Evolutionary conservation across 2,329 filamentous ascomycete genomes (phyloP).

Genomic region (Monilinia aucupariae): DNA sequence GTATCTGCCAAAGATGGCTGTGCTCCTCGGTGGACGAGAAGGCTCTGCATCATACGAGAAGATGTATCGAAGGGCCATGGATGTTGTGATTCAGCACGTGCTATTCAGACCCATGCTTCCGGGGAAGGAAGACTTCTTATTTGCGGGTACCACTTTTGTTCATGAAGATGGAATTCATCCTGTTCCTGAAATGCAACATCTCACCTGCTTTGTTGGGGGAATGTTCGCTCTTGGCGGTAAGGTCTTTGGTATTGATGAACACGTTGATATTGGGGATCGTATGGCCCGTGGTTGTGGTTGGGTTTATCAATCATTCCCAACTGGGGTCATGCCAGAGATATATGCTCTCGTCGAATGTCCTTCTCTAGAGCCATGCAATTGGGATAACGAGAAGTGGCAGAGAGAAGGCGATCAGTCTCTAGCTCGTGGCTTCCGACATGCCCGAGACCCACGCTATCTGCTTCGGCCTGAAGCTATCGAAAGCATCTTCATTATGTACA

Average conservation of each 20-base stretch:
- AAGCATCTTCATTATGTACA: conserved; percentile 55
- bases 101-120: conserved; percentile 42
- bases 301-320: conserved; percentile 50
- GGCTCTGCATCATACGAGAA: conserved; percentile 33
- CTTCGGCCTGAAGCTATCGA: conserved; percentile 60
- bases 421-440: conserved; percentile 17
- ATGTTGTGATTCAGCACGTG: conserved; percentile 39
- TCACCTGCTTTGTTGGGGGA: conserved; percentile 65
- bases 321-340: conserved; percentile 56
- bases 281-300: conserved; percentile 58
- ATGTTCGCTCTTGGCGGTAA: conserved; percentile 61
- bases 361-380: conserved; percentile 17
- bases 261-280: conserved; percentile 49
- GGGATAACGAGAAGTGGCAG: conserved; percentile 47
- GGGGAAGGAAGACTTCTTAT: conserved; percentile 41
- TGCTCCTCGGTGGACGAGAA: conserved; percentile 12
- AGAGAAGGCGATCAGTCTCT: conserved; percentile 8
- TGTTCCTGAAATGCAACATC: conserved; percentile 46
- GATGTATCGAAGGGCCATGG: conserved; percentile 41
- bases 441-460: conserved; percentile 39
- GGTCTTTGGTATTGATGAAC: conserved; percentile 48
- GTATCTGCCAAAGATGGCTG: conserved; percentile 55
- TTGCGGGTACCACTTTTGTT: conserved; percentile 42
- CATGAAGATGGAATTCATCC: conserved; percentile 10
- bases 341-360: conserved; percentile 37